Percentiles rank a stretch among this genome's conserved stretches.
Conservation (phyloP, 192 early-diverging fungal species). For the Chytriomyces sp. region DNA sequence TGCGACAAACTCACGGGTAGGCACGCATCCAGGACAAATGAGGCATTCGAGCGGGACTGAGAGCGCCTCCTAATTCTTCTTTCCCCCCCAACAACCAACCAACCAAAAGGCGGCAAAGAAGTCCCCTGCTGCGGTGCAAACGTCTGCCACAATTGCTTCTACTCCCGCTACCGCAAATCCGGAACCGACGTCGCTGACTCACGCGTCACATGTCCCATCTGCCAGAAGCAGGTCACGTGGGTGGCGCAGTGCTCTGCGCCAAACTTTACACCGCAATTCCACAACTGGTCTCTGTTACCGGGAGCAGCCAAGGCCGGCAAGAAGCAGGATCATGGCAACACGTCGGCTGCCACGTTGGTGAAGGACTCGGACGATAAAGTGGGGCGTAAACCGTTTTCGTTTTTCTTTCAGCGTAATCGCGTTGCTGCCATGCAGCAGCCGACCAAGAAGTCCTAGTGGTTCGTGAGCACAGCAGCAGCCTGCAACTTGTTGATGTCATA, state of each 20-base stretch:
- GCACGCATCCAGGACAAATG: not conserved
- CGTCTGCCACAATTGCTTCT: slow-evolving; percentile 15
- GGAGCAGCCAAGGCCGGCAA: not conserved
- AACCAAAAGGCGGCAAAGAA: slow-evolving; percentile 1
- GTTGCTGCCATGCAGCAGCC: no score
- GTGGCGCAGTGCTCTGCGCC: not conserved
- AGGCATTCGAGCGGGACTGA: not conserved
- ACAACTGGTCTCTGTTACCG: not conserved
- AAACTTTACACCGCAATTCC: not conserved
- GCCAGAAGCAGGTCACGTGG: not conserved
- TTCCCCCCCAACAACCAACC: not conserved
- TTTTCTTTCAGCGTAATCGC: not conserved
- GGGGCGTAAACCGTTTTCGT: not conserved
- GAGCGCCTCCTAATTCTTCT: not conserved
- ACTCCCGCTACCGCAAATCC: not conserved
- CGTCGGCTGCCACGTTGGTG: not conserved
- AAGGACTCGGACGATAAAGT: not conserved
- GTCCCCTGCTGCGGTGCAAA: slow-evolving; percentile 11
- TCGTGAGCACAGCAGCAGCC: not conserved
- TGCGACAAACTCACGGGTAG: not conserved
- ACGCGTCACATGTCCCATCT: not conserved
- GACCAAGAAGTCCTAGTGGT: no score
- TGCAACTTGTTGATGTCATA: not conserved
- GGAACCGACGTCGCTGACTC: not conserved
- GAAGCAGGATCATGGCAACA: not conserved